Evolutionary conservation across 2,329 filamentous ascomycete genomes (phyloP), one percentile per base, ranked within the genome.

Genomic region (Calonectria pteridis): DNA sequence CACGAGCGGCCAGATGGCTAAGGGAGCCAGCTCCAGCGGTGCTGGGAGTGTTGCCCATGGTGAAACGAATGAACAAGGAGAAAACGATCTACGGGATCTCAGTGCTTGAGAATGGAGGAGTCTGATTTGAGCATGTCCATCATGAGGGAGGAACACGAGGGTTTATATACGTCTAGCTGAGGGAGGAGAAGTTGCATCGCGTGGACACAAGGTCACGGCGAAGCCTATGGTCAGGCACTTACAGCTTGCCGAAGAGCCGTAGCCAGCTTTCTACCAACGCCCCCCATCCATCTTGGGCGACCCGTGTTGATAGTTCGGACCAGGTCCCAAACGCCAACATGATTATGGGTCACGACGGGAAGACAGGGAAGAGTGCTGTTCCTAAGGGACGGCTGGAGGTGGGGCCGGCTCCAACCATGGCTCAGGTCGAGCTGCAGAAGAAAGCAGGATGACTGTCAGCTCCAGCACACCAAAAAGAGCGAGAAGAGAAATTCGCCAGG

Each of bases 41-140:
- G 46, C 78, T 79, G 26, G 74, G 64, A 29, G 53, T 69, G 37
- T 78, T 78, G 5, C 77, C 78, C 78, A 80, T 80, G 20, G n/a
- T 75, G 71, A 64, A 67, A 58, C 40, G 67, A 46, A 35, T 29
- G 58, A 49, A 35, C 28, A 51, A 20, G 35, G 26, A 66, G 53
- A 51, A 20, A 63, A 71, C 31, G 64, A 58, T 69, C 23, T 43
- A 35, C 62, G 55, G 59, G 51, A 51, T 69, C 72, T 14, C 35
- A 67, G 40, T 55, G 33, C 23, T 26, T 28, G 64, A 35, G 55
- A 18, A 37, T 26, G 67, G 58, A 53, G 33, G 35, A 50, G 55
- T 66, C n/a, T 76, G 67, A 50, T 10, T 64, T 58, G 29, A 23
- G 46, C 26, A 49, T 50, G 4, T 23, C 14, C 29, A 20, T 37